phyloP scores from a whole-genome alignment of 2,329 filamentous ascomycete species.

The Hypoxylon sp. region DNA sequence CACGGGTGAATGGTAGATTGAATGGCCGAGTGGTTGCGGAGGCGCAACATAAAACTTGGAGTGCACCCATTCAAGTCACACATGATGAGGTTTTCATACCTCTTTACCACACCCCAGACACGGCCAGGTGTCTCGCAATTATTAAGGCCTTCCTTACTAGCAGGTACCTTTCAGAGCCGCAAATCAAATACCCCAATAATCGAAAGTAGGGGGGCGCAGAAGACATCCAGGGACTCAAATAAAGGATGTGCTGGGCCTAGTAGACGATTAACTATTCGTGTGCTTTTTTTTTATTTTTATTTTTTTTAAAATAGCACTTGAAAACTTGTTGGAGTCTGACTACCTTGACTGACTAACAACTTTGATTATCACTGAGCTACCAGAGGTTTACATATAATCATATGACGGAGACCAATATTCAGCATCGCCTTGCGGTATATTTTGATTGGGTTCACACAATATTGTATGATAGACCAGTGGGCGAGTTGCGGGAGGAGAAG shows the following conservation, averaged over 20 bases:
- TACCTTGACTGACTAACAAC: background rate
- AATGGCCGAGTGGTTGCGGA: background rate
- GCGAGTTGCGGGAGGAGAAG: too few species aligned
- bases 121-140: background rate
- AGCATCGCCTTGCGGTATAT: too few species aligned
- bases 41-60: background rate
- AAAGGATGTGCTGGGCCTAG: background rate
- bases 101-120: conserved; percentile 3
- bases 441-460: too few species aligned
- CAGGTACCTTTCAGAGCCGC: background rate
- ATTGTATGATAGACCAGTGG: too few species aligned
- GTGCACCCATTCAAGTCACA: background rate
- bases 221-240: conserved; percentile 1
- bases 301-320: background rate
- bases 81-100: background rate
- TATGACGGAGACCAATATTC: too few species aligned
- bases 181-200: background rate
- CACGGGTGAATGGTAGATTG: background rate
- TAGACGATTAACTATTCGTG: background rate
- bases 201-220: conserved; percentile 2
- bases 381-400: background rate
- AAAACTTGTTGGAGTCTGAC: background rate
- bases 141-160: background rate
- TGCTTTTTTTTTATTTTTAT: background rate
- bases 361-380: background rate